phyloP scores from a whole-genome alignment of 2,329 filamentous ascomycete genomes.

The Scopulariopsis brevicaulis region DNA sequence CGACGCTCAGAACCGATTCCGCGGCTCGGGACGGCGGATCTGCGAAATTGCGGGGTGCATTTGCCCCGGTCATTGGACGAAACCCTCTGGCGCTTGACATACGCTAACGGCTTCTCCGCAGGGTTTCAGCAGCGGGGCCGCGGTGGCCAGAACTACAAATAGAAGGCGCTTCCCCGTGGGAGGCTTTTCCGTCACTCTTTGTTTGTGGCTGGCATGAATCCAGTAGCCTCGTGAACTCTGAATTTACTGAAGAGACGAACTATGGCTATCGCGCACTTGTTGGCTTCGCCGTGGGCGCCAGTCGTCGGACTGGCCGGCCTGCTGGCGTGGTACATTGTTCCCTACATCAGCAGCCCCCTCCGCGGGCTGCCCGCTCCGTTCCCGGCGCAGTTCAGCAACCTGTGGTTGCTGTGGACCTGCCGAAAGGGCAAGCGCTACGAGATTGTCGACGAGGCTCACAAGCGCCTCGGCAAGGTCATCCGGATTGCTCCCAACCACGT shows the following conservation, averaged over 20 bases:
- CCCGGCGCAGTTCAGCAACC: slow-evolving; percentile 55
- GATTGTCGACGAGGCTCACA: slow-evolving; percentile 60
- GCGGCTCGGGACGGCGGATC: neutral
- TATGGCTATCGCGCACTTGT: neutral
- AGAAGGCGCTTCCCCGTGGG: neutral
- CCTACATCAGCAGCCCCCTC: slow-evolving; percentile 48
- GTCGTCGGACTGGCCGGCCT: neutral
- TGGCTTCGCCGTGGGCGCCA: slow-evolving; percentile 1
- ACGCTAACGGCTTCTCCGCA: neutral
- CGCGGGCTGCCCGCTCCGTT: slow-evolving; percentile 51
- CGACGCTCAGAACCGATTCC: neutral
- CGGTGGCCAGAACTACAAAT: neutral
- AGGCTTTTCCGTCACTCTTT: neutral
- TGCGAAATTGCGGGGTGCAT: neutral
- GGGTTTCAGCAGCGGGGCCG: neutral
- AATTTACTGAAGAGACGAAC: neutral
- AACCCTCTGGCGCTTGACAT: neutral
- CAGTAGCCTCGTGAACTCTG: neutral
- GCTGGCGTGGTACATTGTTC: slow-evolving; percentile 25
- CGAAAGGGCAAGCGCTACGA: slow-evolving; percentile 55
- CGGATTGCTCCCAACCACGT: slow-evolving; percentile 78
- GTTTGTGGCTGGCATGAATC: neutral
- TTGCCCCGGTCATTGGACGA: neutral
- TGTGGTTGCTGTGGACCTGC: slow-evolving; percentile 64
- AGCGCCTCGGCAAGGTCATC: slow-evolving; percentile 67